Evolutionary conservation across 2,329 filamentous ascomycete species (phyloP).

Genomic region (Triangularia verruculosa): DNA sequence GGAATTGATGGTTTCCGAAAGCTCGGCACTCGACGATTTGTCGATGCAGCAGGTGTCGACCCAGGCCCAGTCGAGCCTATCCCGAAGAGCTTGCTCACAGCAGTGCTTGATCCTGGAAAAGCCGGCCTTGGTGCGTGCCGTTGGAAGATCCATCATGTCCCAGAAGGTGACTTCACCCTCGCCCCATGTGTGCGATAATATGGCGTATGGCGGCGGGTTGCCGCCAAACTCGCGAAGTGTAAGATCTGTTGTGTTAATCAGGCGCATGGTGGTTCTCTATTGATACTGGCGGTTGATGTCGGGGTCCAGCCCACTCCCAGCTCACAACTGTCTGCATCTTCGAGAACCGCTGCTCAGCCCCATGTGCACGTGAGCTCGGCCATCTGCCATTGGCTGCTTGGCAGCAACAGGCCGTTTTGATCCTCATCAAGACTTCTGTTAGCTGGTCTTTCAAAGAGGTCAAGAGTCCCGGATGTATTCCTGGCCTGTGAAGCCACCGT

Average conservation of each 20-base stretch:
- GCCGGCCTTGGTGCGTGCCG: background rate
- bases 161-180: conserved; percentile 13
- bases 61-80: conserved; percentile 4
- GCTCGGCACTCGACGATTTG: conserved; percentile 8
- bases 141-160: background rate
- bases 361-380: no score
- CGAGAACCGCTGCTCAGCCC: no score
- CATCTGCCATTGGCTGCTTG: no score
- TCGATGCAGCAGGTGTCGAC: conserved; percentile 18
- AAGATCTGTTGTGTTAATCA: conserved; percentile 2
- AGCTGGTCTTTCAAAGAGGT: no score
- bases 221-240: background rate
- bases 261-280: background rate
- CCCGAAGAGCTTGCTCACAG: background rate
- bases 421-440: background rate
- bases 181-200: conserved; percentile 15
- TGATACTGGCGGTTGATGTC: no score
- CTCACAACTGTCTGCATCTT: no score
- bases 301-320: no score
- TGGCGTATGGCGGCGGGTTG: conserved; percentile 2
- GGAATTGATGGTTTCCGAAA: conserved; percentile 14
- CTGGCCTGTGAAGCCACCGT: no score
- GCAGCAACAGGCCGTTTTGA: no score
- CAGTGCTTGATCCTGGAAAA: conserved; percentile 6
- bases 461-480: no score